Evolutionary conservation across 177 flowering plant species (phyloP).

Genomic region (Tripterygium wilfordii): DNA sequence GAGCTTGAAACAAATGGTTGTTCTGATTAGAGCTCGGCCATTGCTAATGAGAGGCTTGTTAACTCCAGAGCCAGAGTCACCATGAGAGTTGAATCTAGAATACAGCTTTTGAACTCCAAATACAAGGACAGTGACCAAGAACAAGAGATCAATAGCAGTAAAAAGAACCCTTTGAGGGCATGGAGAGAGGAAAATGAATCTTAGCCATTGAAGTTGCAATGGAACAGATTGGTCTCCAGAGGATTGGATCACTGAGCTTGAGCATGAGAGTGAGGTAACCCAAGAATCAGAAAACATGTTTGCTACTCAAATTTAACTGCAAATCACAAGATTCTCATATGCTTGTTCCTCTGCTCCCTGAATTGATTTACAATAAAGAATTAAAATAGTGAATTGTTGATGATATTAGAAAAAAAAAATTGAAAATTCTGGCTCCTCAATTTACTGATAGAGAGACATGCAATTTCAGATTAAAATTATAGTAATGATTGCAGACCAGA

Average conservation of each 20-base stretch:
- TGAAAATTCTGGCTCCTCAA: too few relatives aligned
- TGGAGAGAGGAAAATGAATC: slow-evolving; percentile 77
- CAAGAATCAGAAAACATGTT: slow-evolving; percentile 42
- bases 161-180: slow-evolving; percentile 73
- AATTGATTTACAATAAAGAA: too few relatives aligned
- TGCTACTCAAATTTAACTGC: too few relatives aligned
- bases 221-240: slow-evolving; percentile 18
- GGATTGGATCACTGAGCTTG: slow-evolving; percentile 21
- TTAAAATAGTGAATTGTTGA: too few relatives aligned
- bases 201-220: slow-evolving; percentile 42
- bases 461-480: too few relatives aligned
- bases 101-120: slow-evolving; percentile 44
- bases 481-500: too few relatives aligned
- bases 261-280: slow-evolving; percentile 49
- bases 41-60: slow-evolving; percentile 32
- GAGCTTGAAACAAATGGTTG: slow-evolving; percentile 45
- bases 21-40: slow-evolving; percentile 17
- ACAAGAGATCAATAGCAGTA: slow-evolving; percentile 47
- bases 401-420: too few relatives aligned
- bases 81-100: slow-evolving; percentile 24
- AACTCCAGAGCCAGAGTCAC: slow-evolving; percentile 15
- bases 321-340: too few relatives aligned
- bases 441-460: too few relatives aligned
- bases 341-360: not conserved
- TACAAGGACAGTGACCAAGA: slow-evolving; percentile 44